A percentile compares a stretch with the other conserved stretches of the same genome.
These are phyloP conservation scores for Candida qinlingensis DNA, from an alignment of 805 yeast species.

Conservation along the genomic window DNA sequence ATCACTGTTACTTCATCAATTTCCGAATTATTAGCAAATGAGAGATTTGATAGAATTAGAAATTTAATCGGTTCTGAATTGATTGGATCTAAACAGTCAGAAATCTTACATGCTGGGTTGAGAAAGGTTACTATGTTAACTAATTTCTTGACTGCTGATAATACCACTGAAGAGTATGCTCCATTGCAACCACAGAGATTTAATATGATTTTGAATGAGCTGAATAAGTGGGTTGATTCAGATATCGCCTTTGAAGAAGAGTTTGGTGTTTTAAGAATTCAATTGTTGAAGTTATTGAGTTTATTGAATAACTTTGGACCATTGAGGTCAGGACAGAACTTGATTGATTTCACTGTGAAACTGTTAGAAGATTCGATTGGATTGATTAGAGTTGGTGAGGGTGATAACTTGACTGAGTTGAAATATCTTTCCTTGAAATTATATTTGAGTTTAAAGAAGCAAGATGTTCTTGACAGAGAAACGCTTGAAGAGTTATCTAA, in stretches of 20 bases:
- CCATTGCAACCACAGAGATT: slow-evolving; percentile 61
- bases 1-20: slow-evolving; percentile 30
- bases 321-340: slow-evolving; percentile 10
- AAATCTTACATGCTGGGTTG: slow-evolving; percentile 40
- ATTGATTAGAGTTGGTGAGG: slow-evolving; percentile 34
- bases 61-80: slow-evolving; percentile 62
- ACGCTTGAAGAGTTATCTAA: slow-evolving; percentile 30
- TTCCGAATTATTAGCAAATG: slow-evolving; percentile 31
- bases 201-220: slow-evolving; percentile 50
- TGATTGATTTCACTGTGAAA: slow-evolving; percentile 33
- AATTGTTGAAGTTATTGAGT: slow-evolving; percentile 41
- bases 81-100: slow-evolving; percentile 44
- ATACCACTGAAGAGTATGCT: slow-evolving; percentile 25
- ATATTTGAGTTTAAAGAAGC: slow-evolving; percentile 27
- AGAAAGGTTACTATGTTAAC: slow-evolving; percentile 43
- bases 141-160: slow-evolving; percentile 30
- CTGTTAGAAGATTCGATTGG: slow-evolving; percentile 42
- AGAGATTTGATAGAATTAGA: slow-evolving; percentile 45
- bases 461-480: slow-evolving; percentile 25
- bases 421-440: slow-evolving; percentile 42
- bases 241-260: slow-evolving; percentile 54
- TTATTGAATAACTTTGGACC: slow-evolving; percentile 23
- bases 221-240: slow-evolving; percentile 56
- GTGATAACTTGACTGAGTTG: slow-evolving; percentile 34
- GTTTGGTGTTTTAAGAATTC: slow-evolving; percentile 47